Evolutionary conservation across 2,329 filamentous ascomycete genomes (phyloP), one percentile per base, ranked within the genome.

Genomic region (Lachnellula cervina): DNA sequence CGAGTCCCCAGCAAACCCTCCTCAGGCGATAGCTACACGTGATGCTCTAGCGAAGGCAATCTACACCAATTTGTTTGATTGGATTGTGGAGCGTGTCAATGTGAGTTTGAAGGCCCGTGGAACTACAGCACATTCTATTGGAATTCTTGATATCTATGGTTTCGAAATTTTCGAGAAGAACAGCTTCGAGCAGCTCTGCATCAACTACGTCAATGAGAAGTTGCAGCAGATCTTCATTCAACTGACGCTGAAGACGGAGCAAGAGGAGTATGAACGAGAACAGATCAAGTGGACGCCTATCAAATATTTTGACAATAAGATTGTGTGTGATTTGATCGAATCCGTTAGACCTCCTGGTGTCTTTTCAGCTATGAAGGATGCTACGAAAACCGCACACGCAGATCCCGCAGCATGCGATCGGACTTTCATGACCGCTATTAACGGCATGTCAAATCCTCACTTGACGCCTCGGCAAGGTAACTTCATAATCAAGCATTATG

Each of bases 101-200:
- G 82, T 86, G 62, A 96, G 93, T 4, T 75, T 97, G 58, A 86
- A 89, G 71, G 89, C 93, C 19, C 83, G 86, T 60, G 88, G 89
- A 49, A 75, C 83, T 0, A 82, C 92, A 3, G 77, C 83, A 43
- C 94, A 97, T 71, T 89, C 89, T 2, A 94, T 99, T 64, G 94
- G 94, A 69, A 97, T 99, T 69, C 80, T 99, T 63, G 94, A 99
- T 79, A 99, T 99, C 64, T 99, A 99, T 71, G 94, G 94, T 2
- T 99, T 99, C 68, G 94, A 99, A 71, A 99, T 99, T 64, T 99
- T 99, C 64, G 94, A 99, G 71, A 94, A 93, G 76, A 99, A 99
- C 77, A 97, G 90, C 62, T 99, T 99, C 68, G 94, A 99, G 72
- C 94, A 99, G 74, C 83, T 99, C 7, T 99, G 94, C 75, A 99